phyloP scores from a whole-genome alignment of 305 asterid species.

The Rubia occidens region DNA sequence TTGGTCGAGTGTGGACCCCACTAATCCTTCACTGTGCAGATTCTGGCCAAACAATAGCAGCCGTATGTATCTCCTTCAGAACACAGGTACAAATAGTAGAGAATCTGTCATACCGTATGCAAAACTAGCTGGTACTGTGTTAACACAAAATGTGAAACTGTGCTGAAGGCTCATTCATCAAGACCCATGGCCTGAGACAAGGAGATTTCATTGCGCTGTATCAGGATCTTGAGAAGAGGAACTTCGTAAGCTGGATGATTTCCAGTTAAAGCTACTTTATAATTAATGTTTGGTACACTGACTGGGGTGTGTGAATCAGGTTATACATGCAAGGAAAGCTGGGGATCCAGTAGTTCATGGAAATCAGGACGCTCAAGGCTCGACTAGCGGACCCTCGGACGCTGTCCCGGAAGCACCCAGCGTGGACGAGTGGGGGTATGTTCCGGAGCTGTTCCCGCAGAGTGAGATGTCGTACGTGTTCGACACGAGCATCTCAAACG shows the following conservation, averaged over 20 bases:
- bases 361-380: slow-evolving; percentile 21
- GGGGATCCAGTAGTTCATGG: slow-evolving; percentile 11
- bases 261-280: background rate
- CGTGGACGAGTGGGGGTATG: slow-evolving; percentile 1
- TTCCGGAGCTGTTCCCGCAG: slow-evolving; percentile 24
- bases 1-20: too few species aligned
- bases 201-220: slow-evolving; percentile 60
- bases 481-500: slow-evolving; percentile 37
- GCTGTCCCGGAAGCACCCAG: too few species aligned
- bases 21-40: slow-evolving; percentile 25
- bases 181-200: slow-evolving; percentile 39
- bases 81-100: slow-evolving; percentile 46
- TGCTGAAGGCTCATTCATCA: slow-evolving; percentile 46
- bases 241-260: slow-evolving; percentile 39
- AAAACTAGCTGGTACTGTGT: too few species aligned
- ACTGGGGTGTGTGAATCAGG: slow-evolving; percentile 22
- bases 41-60: slow-evolving; percentile 90
- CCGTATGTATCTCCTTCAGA: slow-evolving; percentile 79
- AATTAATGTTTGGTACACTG: background rate
- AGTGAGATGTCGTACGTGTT: slow-evolving; percentile 29
- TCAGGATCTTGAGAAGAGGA: slow-evolving; percentile 40
- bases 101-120: too few species aligned
- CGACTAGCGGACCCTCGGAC: background rate
- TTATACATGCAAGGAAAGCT: slow-evolving; percentile 60
- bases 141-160: background rate